Conservation (phyloP, 345 rosid species). For the Populus tremula region DNA sequence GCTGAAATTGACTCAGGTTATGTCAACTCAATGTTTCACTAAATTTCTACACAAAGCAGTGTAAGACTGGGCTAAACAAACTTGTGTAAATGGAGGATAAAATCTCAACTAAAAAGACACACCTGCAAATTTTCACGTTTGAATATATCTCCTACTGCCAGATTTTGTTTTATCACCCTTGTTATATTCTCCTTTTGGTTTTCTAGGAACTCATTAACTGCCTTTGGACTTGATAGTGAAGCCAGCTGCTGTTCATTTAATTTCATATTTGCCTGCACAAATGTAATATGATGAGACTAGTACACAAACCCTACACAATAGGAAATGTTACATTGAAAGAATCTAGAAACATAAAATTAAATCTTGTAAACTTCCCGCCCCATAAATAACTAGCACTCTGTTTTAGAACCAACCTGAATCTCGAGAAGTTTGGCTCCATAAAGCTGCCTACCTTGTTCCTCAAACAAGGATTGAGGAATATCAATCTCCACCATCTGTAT, state of each 20-base stretch:
- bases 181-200: conserved; percentile 61
- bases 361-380: no score
- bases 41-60: no score
- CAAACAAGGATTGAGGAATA: conserved; percentile 79
- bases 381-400: background rate
- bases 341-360: no score
- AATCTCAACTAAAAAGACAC: conserved; percentile 19
- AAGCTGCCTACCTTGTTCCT: conserved; percentile 93
- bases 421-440: conserved; percentile 86
- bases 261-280: conserved; percentile 63
- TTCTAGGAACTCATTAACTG: conserved; percentile 74
- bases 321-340: no score
- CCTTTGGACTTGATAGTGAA: conserved; percentile 71
- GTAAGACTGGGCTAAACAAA: no score
- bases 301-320: no score
- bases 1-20: background rate
- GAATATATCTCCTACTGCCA: conserved; percentile 76
- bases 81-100: background rate
- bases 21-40: background rate
- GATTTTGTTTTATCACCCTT: conserved; percentile 61
- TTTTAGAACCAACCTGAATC: conserved; percentile 56
- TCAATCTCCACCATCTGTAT: conserved; percentile 85
- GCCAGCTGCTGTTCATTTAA: conserved; percentile 73
- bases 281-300: background rate
- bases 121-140: conserved; percentile 79